These are phyloP conservation scores for Punctularia strigosozonata DNA, from an alignment of 768 basidiomycete species.

Conservation along the genomic window DNA sequence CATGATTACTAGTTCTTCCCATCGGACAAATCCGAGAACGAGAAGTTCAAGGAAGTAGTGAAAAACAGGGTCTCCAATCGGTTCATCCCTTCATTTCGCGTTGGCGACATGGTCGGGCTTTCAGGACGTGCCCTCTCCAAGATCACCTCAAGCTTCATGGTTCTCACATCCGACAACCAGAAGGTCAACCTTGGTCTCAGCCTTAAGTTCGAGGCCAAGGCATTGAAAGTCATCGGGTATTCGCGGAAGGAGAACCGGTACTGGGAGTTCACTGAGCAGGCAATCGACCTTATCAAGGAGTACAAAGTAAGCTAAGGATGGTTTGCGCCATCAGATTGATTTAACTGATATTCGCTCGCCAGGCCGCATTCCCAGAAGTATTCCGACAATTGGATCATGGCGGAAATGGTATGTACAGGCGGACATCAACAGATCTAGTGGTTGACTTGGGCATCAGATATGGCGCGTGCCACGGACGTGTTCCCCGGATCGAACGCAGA, in stretches of 20 bases:
- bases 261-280: conserved; percentile 93
- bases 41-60: conserved; percentile 65
- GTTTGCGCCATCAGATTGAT: not conserved
- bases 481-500: conserved; percentile 43
- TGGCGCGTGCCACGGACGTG: conserved; percentile 51
- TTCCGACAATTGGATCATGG: conserved; percentile 59
- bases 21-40: conserved; percentile 68
- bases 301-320: conserved; percentile 49
- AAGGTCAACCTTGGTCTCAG: conserved; percentile 90
- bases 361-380: conserved; percentile 78
- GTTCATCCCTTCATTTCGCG: conserved; percentile 75
- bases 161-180: conserved; percentile 57
- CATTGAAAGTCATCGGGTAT: conserved; percentile 87
- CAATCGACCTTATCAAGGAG: conserved; percentile 66
- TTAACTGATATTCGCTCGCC: conserved; percentile 3
- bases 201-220: conserved; percentile 93
- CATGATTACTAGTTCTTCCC: conserved; percentile 65
- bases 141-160: conserved; percentile 91
- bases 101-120: conserved; percentile 61
- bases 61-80: conserved; percentile 29
- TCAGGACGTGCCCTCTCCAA: conserved; percentile 74
- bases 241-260: conserved; percentile 69
- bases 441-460: conserved; percentile 33
- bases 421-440: conserved; percentile 3
- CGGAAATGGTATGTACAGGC: conserved; percentile 48